These are phyloP conservation scores for Epichloe gansuensis DNA, from an alignment of 2,329 filamentous ascomycete species.

Conservation along the genomic window DNA sequence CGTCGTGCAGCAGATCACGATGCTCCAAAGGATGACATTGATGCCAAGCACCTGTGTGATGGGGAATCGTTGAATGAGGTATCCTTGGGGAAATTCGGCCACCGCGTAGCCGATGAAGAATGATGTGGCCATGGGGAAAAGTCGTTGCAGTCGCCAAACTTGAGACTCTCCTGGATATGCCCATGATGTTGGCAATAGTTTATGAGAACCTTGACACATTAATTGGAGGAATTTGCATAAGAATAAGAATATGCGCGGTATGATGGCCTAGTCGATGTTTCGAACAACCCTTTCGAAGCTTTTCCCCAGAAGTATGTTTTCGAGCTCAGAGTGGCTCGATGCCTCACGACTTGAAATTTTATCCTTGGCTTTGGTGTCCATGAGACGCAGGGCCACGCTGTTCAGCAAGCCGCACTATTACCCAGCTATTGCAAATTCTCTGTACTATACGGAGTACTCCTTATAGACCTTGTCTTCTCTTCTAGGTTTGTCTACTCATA, in stretches of 20 bases:
- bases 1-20: constrained; percentile 31
- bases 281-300: constrained; percentile 10
- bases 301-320: neutral
- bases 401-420: neutral
- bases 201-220: constrained; percentile 17
- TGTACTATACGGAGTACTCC: neutral
- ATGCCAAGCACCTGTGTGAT: constrained; percentile 22
- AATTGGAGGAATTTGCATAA: constrained; percentile 17
- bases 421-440: neutral
- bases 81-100: constrained; percentile 17
- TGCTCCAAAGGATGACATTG: constrained; percentile 23
- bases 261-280: constrained; percentile 15
- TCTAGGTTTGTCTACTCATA: neutral
- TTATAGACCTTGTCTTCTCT: neutral
- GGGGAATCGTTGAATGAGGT: constrained; percentile 21
- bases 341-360: neutral
- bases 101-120: constrained; percentile 20
- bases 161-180: constrained; percentile 16
- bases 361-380: neutral
- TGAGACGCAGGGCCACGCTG: neutral
- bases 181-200: constrained; percentile 20
- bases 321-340: neutral
- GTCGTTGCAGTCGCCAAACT: constrained; percentile 18
- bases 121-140: constrained; percentile 20
- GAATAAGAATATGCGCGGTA: constrained; percentile 17